Evolutionary conservation across 495 filamentous ascomycete species (phyloP), one percentile per base, ranked within the genome.

Genomic region (Xylaria bambusicola): DNA sequence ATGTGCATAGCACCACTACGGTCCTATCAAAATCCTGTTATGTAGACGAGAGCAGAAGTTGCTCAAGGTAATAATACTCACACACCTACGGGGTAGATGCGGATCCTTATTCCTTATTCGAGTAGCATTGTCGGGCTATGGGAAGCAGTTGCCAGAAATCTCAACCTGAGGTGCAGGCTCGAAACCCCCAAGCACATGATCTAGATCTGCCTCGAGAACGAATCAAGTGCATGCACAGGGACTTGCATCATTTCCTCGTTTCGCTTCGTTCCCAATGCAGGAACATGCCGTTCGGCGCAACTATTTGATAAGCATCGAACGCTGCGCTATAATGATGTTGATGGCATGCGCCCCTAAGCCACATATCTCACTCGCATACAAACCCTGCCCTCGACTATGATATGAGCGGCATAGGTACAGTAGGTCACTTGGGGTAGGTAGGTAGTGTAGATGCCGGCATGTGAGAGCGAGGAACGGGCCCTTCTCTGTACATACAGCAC

Each of bases 361-460:
- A 41, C 50, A 40, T 53, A 9, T 53, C 50, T 53, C 29, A 53
- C 50, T 41, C 18, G 50, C 50, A 53, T 53, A 45, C 18, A 23
- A 23, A 24, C 27, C 26, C 46, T 17, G 31, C 10, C 21, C 18
- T 51, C 18, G 20, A 21, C 13, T 21, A 36, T 38, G 13, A 7
- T 38, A 15, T 38, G 12, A 9, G 24, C 48, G 26, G 48, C 48
- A 51, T 24, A 36, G 36, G 36, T 38, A n/a, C n/a, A n/a, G n/a
- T n/a, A n/a, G n/a, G n/a, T n/a, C n/a, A n/a, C n/a, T n/a, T n/a
- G n/a, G n/a, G n/a, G n/a, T n/a, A n/a, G n/a, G n/a, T 35, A 17
- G 13, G 33, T 51, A 12, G 17, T 27, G 27, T 35, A 36, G 18
- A 51, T 21, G 27, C 15, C 46, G 20, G 46, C 24, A 24, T 49